Evolutionary conservation across 192 early-diverging fungal species (phyloP), one percentile per base, ranked within the genome.

Genomic region (Umbelopsis sp.): DNA sequence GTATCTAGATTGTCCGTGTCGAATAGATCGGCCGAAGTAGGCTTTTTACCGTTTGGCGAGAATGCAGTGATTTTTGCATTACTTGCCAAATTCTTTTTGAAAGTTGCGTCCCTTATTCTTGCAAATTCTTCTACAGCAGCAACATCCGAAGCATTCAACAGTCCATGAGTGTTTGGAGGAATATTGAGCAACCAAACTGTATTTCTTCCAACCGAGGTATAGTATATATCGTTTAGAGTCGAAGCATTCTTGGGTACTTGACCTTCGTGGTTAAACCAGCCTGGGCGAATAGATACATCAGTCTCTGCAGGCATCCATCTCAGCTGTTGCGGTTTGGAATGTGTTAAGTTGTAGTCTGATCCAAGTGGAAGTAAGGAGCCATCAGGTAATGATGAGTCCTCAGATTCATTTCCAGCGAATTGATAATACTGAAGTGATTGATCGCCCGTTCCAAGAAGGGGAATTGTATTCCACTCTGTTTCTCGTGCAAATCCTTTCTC

Each of bases 251-350:
- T 62, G 11, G 56, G 56, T 29, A 62, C 56, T 16, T 62, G 16
- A 17, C 34, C 56, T 11, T 22, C 16, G 56, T 62, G 56, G 26
- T 62, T 34, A 34, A 62, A 62, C 56, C 56, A 62, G 20, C 56
- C 56, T 17, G 56, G 56, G 11, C 56, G 56, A n/a, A 62, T 62
- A 31, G 56, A 62, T 20, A 62, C 56, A 36, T 62, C 56, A 6
- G 56, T 62, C 31, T 62, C 56, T 36, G 56, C 56, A 34, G 56
- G 56, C 56, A 62, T 62, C 56, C 56, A 62, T 11, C 56, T 29
- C 14, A 62, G 31, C 17, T 62, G 56, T 20, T 62, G 56, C 10
- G 56, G 56, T 0, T 62, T 62, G 4, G 56, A 10, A 20, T 29
- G 26, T 20, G 56, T 62, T 2, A 62, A 26, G 17, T 62, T 62